These are phyloP conservation scores for Pterocarpus macrocarpus DNA, from an alignment of 306 rosid genomes.

Conservation along the genomic window DNA sequence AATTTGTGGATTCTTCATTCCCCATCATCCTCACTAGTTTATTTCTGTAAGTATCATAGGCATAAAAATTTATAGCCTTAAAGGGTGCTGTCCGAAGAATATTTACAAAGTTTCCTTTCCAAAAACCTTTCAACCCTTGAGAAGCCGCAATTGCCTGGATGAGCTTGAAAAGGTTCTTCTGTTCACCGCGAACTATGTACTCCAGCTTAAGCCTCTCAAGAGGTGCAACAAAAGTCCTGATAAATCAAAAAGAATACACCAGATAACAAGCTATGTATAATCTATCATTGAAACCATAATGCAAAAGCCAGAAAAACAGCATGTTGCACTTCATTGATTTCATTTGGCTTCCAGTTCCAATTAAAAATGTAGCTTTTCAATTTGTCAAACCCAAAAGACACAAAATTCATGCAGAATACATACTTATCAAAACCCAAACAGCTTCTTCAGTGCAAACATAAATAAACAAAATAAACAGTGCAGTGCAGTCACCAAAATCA, in stretches of 20 bases:
- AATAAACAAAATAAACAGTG: not conserved
- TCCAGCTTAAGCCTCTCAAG: constrained; percentile 98
- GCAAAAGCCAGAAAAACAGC: constrained; percentile 25
- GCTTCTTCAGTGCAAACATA: not conserved
- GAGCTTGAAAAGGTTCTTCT: constrained; percentile 70
- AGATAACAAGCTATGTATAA: constrained; percentile 21
- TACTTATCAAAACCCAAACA: constrained; percentile 2
- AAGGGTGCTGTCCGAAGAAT: constrained; percentile 96
- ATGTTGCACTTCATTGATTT: constrained; percentile 1
- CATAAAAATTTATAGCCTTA: constrained; percentile 91
- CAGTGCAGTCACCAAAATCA: not conserved
- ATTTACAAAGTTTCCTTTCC: constrained; percentile 95
- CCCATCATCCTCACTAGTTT: constrained; percentile 68
- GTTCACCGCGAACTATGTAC: constrained; percentile 90
- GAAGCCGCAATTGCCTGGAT: constrained; percentile 73
- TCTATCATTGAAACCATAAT: not conserved
- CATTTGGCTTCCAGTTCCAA: not conserved
- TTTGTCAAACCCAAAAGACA: not conserved
- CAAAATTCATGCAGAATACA: too few relatives aligned
- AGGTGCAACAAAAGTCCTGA: constrained; percentile 95
- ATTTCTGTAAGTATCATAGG: constrained; percentile 85
- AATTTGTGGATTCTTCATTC: constrained; percentile 74
- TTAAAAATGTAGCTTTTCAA: not conserved
- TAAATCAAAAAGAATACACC: constrained; percentile 34
- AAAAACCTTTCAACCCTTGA: constrained; percentile 94